These are phyloP conservation scores for Pseudocohnilembus persalinus DNA, from an alignment of 169 alveolate species.

Conservation along the genomic window DNA sequence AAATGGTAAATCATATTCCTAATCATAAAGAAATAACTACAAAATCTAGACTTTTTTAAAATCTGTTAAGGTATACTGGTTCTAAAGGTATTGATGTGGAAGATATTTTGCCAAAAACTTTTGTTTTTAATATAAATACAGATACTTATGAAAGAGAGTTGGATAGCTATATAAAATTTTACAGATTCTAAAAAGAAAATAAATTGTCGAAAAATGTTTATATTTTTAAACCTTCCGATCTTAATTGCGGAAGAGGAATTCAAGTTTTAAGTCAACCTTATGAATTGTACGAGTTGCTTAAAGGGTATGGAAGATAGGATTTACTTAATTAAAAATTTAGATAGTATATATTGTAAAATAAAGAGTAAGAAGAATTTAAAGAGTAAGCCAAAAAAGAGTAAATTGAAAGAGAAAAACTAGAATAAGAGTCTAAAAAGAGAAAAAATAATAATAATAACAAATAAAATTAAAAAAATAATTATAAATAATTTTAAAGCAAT, in stretches of 20 bases:
- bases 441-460: not conserved
- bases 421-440: not conserved
- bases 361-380: no score
- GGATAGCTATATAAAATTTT: constrained; percentile 23
- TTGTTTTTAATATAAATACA: constrained; percentile 30
- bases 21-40: constrained; percentile 62
- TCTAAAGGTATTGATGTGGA: constrained; percentile 24
- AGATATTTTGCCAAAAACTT: constrained; percentile 28
- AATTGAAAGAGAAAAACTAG: not conserved
- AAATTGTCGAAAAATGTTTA: constrained; percentile 54
- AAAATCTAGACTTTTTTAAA: constrained; percentile 59
- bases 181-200: constrained; percentile 11
- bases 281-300: constrained; percentile 14
- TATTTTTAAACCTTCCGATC: constrained; percentile 71
- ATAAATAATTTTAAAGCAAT: not conserved
- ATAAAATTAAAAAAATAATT: not conserved
- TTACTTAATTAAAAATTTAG: not conserved
- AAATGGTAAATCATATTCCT: constrained; percentile 72
- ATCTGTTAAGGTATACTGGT: constrained; percentile 50
- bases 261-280: constrained; percentile 33
- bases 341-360: not conserved
- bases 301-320: constrained; percentile 7
- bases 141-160: constrained; percentile 21
- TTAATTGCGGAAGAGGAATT: constrained; percentile 74
- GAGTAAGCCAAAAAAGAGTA: not conserved